Evolutionary conservation across 2,329 filamentous ascomycete genomes (phyloP), one percentile per base, ranked within the genome.

Genomic region (Pseudocercospora pini-densiflorae): DNA sequence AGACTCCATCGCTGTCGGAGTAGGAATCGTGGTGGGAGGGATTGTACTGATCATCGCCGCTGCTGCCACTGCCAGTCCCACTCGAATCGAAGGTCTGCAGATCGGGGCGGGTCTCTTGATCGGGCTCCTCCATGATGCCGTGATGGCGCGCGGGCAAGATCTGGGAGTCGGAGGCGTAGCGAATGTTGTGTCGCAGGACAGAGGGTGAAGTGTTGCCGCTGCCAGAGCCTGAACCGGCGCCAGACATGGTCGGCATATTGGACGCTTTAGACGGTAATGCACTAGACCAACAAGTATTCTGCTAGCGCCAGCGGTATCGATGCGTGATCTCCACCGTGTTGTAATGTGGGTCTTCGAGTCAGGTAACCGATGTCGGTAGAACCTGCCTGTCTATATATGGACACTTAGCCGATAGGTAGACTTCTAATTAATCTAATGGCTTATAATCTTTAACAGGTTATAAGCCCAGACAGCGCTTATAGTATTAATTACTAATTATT

Each of bases 91-190:
- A 75, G 27, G 74, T 74, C 60, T 72, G 67, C 59, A 78, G 61
- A 29, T 72, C 73, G 9, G 77, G 76, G 14, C 75, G 72, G 29
- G 66, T 62, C 45, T 75, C 74, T 27, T 62, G 61, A 21, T 75
- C 72, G 47, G 63, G 59, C 54, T 77, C 75, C 66, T 77, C 75
- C 75, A 78, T 78, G 70, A 75, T 77, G 65, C 73, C 68, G 45
- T 65, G 58, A 19, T 47, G 61, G 43, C 63, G 59, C 19, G 59
- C 16, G 55, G 65, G 65, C 31, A 33, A 33, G 57, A 71, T 65
- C 62, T 62, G 61, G 54, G 63, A 63, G 59, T 70, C 67, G 70
- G 65, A 68, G 67, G 64, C 47, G 65, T 70, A 72, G 64, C 70
- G 70, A 33, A 67, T 57, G 65, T 71, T 57, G 65, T 71, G 68